Evolutionary conservation across 805 yeast genomes (phyloP).

Genomic region (Kazachstania kunashirensis): DNA sequence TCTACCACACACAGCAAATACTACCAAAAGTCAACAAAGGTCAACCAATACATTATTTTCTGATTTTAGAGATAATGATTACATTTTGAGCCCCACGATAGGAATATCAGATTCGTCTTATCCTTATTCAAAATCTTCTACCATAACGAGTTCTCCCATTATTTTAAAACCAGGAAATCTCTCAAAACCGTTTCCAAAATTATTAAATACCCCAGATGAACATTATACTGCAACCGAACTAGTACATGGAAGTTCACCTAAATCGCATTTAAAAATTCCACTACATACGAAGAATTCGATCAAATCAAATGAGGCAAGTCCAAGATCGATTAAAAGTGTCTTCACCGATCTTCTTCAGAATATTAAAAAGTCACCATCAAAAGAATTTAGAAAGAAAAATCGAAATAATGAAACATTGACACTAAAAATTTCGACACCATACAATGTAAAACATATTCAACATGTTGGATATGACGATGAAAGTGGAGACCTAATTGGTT

Average conservation of each 20-base stretch:
- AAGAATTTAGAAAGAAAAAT: conserved; percentile 14
- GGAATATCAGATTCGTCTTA: background rate
- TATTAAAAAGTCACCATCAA: conserved; percentile 20
- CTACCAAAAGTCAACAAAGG: background rate
- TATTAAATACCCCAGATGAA: background rate
- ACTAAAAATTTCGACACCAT: conserved; percentile 74
- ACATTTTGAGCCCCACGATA: background rate
- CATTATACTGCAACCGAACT: background rate
- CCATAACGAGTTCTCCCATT: background rate
- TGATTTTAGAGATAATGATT: background rate
- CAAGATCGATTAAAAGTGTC: conserved; percentile 44
- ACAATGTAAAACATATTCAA: conserved; percentile 75
- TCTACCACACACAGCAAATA: background rate
- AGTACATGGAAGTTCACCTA: background rate
- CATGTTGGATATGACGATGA: conserved; percentile 82
- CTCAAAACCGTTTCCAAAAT: conserved; percentile 3
- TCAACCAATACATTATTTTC: background rate
- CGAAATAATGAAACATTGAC: conserved; percentile 8
- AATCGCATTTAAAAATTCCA: background rate
- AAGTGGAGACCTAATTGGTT: conserved; percentile 77
- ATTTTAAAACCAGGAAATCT: background rate
- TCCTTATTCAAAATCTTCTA: background rate
- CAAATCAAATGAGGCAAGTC: conserved; percentile 15
- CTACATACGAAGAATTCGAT: background rate
- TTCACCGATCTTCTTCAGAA: conserved; percentile 38